phyloP scores from a whole-genome alignment of 768 basidiomycete species.

The Psilocybe tampanensis region DNA sequence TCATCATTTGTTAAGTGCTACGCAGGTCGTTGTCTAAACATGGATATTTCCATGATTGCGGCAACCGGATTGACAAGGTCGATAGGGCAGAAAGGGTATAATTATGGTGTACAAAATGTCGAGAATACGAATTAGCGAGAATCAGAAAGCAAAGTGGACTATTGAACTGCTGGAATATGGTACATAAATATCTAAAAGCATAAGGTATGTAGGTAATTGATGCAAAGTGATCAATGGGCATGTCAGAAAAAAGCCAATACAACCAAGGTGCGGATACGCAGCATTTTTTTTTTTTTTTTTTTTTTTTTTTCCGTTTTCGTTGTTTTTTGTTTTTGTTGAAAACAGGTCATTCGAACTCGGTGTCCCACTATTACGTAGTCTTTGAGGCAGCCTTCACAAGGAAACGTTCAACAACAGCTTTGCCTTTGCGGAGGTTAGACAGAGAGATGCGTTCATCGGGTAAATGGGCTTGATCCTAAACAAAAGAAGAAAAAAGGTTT shows the following conservation, averaged over 20 bases:
- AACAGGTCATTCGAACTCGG: neutral
- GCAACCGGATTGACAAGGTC: neutral
- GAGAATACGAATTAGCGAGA: neutral
- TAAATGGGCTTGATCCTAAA: slow-evolving; percentile 87
- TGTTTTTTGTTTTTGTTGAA: neutral
- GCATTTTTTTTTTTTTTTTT: neutral
- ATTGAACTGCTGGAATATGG: neutral
- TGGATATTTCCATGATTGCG: neutral
- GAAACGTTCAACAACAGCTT: slow-evolving; percentile 77
- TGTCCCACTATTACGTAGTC: neutral
- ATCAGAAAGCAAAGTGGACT: neutral
- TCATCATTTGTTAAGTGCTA: neutral
- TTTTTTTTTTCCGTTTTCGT: neutral
- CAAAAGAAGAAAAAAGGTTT: slow-evolving; percentile 5
- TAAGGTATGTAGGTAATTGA: neutral
- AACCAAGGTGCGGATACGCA: too few relatives aligned
- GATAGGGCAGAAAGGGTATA: neutral
- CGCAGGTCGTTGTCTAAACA: slow-evolving; percentile 1
- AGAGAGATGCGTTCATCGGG: slow-evolving; percentile 92
- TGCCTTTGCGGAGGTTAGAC: slow-evolving; percentile 76
- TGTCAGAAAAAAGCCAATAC: too few relatives aligned
- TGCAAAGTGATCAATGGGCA: too few relatives aligned
- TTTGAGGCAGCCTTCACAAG: slow-evolving; percentile 49
- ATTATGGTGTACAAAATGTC: neutral
- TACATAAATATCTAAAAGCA: neutral